Evolutionary conservation across 2,329 filamentous ascomycete genomes (phyloP).

Genomic region (Aspergillus proliferans): DNA sequence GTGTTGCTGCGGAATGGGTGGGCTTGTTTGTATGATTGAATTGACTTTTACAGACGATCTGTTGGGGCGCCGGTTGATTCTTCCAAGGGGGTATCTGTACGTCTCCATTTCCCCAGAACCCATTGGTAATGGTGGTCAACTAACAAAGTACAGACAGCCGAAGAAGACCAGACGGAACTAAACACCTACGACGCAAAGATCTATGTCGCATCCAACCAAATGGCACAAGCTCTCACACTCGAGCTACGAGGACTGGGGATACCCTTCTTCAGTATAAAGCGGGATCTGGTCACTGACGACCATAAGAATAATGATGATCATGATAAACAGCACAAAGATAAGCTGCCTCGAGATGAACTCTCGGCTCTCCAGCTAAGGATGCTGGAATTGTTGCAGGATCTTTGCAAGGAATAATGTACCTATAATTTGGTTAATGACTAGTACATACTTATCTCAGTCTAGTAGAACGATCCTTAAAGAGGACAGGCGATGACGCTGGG

Average conservation of each 20-base stretch:
- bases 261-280: constrained; percentile 47
- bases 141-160: constrained; percentile 29
- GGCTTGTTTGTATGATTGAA: background rate
- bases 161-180: constrained; percentile 51
- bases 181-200: constrained; percentile 57
- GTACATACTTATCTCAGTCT: no score
- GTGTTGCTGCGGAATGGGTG: background rate
- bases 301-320: background rate
- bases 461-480: no score
- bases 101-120: constrained; percentile 1
- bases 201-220: constrained; percentile 52
- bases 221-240: constrained; percentile 52
- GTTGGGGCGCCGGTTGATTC: constrained; percentile 38
- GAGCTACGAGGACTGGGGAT: constrained; percentile 54
- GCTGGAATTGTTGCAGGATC: constrained; percentile 46
- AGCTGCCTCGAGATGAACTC: constrained; percentile 37
- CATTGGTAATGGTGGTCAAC: background rate
- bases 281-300: background rate
- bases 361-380: constrained; percentile 42
- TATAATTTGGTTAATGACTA: no score
- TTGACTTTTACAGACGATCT: constrained; percentile 30
- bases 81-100: constrained; percentile 27
- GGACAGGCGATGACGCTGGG: no score
- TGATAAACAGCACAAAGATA: constrained; percentile 2
- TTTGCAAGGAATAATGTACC: constrained; percentile 35